Evolutionary conservation across 306 rosid genomes (phyloP).

Genomic region (Herpetospermum pedunculosum): DNA sequence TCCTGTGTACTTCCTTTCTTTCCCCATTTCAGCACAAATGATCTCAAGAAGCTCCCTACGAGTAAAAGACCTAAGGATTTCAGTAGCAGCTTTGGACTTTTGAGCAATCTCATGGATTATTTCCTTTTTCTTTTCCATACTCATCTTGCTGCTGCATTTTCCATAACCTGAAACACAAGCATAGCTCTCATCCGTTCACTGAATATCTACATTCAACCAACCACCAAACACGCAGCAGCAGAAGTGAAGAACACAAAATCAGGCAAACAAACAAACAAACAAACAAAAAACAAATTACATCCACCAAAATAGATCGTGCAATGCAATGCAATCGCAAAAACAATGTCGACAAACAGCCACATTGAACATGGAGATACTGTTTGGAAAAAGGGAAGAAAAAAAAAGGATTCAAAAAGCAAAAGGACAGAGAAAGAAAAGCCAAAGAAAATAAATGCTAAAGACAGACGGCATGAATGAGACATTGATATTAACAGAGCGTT

Average conservation of each 20-base stretch:
- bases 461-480: conserved; percentile 3
- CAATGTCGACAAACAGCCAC: conserved; percentile 3
- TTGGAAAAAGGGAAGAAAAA: not conserved
- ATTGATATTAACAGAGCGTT: not conserved
- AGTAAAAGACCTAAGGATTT: conserved; percentile 52
- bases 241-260: conserved; percentile 1
- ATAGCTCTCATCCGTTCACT: conserved; percentile 8
- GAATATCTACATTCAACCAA: not conserved
- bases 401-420: not conserved
- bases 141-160: conserved; percentile 40
- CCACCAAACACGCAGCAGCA: not conserved
- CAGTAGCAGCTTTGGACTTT: conserved; percentile 54
- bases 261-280: not conserved
- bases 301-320: conserved; percentile 3
- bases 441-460: conserved; percentile 8
- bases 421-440: not conserved
- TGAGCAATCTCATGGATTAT: conserved; percentile 56
- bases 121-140: conserved; percentile 52
- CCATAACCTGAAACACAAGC: conserved; percentile 35
- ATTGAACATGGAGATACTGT: not conserved
- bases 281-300: not conserved
- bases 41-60: conserved; percentile 77
- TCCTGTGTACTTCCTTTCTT: conserved; percentile 84
- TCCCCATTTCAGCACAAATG: conserved; percentile 80
- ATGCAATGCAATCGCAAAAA: not conserved